Evolutionary conservation across 208 protist genomes (phyloP), one percentile per base, ranked within the genome.

Genomic region (Trypanosoma avium): DNA sequence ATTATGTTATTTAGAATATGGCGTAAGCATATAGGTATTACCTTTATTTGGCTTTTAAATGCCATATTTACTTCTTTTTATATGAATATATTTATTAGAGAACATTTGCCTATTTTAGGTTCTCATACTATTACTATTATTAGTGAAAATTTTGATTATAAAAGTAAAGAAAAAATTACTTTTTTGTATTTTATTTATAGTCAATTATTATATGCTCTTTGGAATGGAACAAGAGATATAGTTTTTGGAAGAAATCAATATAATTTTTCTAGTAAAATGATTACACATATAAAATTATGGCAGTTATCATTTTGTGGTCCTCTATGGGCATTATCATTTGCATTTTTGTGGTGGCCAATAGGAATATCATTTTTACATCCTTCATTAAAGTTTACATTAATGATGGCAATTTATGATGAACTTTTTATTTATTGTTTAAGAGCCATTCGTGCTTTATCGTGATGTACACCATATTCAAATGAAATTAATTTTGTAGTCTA

Each of bases 41-140:
- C 55, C 32, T 27, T 58, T 4, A 30, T 72, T 15, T 30, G 58
- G 35, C 17, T 67, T 27, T 38, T 79, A n/a, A 61, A 80, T 19
- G 52, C 69, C 26, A 59, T 80, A 24, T 80, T 67, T 53, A 55
- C 52, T 26, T 58, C 68, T 17, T 58, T 76, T 62, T 80, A 72
- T 50, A 33, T 58, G 29, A 62, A 80, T 46, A 32, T 67, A 4
- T 72, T 73, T 67, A 24, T 67, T 22, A 56, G 54, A 43, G 42
- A 55, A 30, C 27, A 69, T 17, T 15, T 69, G 26, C 21, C 33
- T 3, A 22, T 4, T 10, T 26, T 29, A 12, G 64, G 42, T 1
- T 27, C 13, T n/a, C 17, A 10, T 15, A 26, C 17, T 45, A n/a
- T 13, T 13, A 5, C 4, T 5, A 7, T 10, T 33, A 10, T 27